Evolutionary conservation across 345 rosid genomes (phyloP).

Genomic region (Brassica incana): DNA sequence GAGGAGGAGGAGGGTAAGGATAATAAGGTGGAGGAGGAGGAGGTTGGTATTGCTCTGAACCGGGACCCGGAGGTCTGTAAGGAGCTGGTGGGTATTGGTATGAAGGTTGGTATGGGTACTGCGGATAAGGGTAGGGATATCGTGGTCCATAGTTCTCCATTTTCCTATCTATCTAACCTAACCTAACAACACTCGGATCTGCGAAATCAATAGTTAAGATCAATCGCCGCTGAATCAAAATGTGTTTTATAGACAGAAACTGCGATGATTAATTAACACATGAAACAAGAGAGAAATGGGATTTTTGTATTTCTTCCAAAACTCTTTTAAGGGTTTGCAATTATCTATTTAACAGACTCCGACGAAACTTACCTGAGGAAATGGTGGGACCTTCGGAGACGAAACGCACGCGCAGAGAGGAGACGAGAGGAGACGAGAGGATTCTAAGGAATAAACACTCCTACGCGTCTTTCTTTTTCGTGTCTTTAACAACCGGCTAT

Average conservation of each 20-base stretch:
- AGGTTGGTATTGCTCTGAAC: conserved; percentile 50
- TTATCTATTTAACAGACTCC: not conserved
- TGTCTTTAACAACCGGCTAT: conserved; percentile 2
- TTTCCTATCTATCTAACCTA: not conserved
- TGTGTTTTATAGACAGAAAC: not conserved
- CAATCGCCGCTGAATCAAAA: not conserved
- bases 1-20: conserved; percentile 42
- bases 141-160: conserved; percentile 36
- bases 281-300: not conserved
- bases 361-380: not conserved
- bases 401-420: not conserved
- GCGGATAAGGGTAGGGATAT: conserved; percentile 47
- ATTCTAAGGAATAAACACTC: not conserved
- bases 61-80: conserved; percentile 51
- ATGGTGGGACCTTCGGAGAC: not conserved
- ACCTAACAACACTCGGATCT: not conserved
- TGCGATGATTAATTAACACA: not conserved
- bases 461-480: not conserved
- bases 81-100: conserved; percentile 39
- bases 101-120: conserved; percentile 47
- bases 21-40: conserved; percentile 26
- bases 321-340: not conserved
- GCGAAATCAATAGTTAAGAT: no score
- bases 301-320: not conserved
- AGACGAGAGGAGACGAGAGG: not conserved